Percentiles rank a stretch among this genome's conserved stretches.
Evolutionary conservation across 805 yeast species (phyloP).

Genomic region (Kodamaea sagamina): DNA sequence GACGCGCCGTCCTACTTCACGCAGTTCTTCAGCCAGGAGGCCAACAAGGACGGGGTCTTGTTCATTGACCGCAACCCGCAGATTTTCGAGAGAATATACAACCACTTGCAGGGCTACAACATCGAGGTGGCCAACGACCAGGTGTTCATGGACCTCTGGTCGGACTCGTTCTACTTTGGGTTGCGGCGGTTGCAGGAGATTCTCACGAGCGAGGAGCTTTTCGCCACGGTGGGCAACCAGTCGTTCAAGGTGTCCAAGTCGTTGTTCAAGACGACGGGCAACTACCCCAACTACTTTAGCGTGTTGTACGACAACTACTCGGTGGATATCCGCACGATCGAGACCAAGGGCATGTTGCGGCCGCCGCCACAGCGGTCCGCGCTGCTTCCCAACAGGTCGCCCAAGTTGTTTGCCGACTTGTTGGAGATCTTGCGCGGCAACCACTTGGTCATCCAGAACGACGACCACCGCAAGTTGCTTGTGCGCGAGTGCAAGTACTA

Average conservation of each 20-base stretch:
- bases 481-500: conserved; percentile 76
- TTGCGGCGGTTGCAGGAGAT: conserved; percentile 55
- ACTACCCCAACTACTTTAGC: conserved; percentile 75
- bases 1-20: conserved; percentile 92
- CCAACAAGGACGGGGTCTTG: conserved; percentile 44
- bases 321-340: conserved; percentile 40
- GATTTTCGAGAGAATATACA: conserved; percentile 64
- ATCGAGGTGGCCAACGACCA: conserved; percentile 59
- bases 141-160: conserved; percentile 60
- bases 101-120: conserved; percentile 81
- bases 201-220: conserved; percentile 55
- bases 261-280: conserved; percentile 61
- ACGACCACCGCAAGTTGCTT: conserved; percentile 56
- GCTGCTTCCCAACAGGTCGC: conserved; percentile 51
- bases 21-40: conserved; percentile 52
- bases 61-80: conserved; percentile 75
- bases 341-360: conserved; percentile 51
- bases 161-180: conserved; percentile 74
- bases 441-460: conserved; percentile 46
- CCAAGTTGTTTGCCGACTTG: conserved; percentile 55
- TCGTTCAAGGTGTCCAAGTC: conserved; percentile 60
- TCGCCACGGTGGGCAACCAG: conserved; percentile 58
- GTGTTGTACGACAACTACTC: conserved; percentile 57
- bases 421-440: conserved; percentile 60
- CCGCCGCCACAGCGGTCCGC: conserved; percentile 79